These are phyloP conservation scores for Cinnamomum chago DNA, from an alignment of 164 flowering plant genomes.

Conservation along the genomic window DNA sequence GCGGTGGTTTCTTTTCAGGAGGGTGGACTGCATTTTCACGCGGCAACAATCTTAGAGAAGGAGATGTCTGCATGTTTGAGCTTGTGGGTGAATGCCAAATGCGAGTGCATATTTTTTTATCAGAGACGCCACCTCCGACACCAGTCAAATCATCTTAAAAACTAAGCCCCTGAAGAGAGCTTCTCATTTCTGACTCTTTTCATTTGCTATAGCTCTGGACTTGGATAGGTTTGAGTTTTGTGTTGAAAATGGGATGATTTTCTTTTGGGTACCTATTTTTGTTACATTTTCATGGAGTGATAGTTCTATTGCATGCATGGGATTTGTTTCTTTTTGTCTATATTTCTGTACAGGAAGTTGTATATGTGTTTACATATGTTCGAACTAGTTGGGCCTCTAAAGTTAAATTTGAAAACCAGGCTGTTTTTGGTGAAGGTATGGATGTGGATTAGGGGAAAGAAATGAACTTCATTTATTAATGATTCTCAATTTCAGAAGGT, in stretches of 20 bases:
- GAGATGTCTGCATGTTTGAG: conserved; percentile 15
- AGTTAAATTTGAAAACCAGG: no score
- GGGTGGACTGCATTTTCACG: conserved; percentile 15
- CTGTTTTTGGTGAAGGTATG: no score
- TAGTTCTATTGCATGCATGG: no score
- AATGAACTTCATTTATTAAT: no score
- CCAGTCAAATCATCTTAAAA: no score
- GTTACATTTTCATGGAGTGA: background rate
- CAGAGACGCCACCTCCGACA: background rate
- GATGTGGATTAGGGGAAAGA: no score
- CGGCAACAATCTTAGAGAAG: conserved; percentile 5
- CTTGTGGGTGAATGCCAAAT: conserved; percentile 19
- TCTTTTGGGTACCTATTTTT: no score
- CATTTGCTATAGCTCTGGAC: background rate
- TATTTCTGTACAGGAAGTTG: no score
- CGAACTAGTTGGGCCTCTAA: no score
- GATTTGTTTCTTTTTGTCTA: no score
- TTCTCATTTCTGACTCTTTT: background rate
- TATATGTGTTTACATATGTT: no score
- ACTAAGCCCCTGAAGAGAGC: background rate
- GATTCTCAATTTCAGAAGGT: no score
- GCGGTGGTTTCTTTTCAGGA: background rate
- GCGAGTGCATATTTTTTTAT: background rate
- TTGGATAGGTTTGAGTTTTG: background rate
- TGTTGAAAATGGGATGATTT: background rate